These are phyloP conservation scores for Pseudocercospora eumusae DNA, from an alignment of 2,329 filamentous ascomycete species.

Conservation along the genomic window DNA sequence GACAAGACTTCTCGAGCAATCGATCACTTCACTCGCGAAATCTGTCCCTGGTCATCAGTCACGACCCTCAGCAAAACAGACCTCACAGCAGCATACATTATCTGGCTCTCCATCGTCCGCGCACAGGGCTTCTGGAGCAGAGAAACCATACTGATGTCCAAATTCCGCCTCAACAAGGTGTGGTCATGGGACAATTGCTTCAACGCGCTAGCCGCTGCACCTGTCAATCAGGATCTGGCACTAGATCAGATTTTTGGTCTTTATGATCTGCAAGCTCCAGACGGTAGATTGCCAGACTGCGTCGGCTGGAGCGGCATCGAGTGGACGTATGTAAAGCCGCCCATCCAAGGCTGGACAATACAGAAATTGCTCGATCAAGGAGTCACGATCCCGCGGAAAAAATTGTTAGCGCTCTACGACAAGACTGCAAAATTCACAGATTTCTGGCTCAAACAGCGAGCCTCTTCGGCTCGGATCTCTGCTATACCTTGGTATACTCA, in stretches of 20 bases:
- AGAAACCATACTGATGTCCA: conserved; percentile 9
- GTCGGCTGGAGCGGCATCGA: conserved; percentile 9
- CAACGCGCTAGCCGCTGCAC: conserved; percentile 3
- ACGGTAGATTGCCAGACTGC: conserved; percentile 9
- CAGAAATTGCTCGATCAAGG: not conserved
- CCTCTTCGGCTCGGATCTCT: not conserved
- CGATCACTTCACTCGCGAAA: not conserved
- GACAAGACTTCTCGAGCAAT: not conserved
- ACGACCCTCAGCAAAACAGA: not conserved
- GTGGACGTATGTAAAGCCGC: conserved; percentile 9
- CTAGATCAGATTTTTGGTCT: conserved; percentile 8
- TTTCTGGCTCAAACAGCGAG: conserved; percentile 7
- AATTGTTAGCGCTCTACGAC: not conserved
- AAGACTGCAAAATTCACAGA: conserved; percentile 2
- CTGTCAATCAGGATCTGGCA: not conserved
- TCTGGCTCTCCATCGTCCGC: conserved; percentile 9
- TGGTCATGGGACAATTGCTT: conserved; percentile 12
- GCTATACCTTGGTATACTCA: conserved; percentile 8
- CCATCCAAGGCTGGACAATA: conserved; percentile 9
- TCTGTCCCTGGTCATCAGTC: not conserved
- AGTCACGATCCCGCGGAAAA: not conserved
- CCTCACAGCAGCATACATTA: conserved; percentile 1
- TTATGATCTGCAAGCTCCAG: conserved; percentile 3
- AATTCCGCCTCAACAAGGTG: conserved; percentile 8
- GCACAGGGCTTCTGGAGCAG: conserved; percentile 2